Conservation (phyloP, 495 filamentous ascomycete genomes). For the Neurospora sp. region DNA sequence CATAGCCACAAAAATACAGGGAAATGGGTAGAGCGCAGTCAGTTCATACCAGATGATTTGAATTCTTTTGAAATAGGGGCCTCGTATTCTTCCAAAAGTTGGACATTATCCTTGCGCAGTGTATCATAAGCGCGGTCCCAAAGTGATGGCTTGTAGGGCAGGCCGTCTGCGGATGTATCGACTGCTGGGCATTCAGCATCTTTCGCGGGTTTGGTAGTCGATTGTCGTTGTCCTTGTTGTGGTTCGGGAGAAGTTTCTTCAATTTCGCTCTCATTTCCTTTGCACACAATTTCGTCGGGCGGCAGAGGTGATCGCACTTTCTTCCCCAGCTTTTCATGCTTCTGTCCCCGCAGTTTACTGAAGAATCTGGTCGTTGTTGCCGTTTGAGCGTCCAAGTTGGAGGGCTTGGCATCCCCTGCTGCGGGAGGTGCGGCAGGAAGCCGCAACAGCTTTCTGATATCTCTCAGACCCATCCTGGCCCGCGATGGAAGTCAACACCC, state of each 20-base stretch:
- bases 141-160: neutral
- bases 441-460: neutral
- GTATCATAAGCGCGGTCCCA: conserved; percentile 15
- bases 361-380: neutral
- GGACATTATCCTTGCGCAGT: conserved; percentile 1
- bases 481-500: neutral
- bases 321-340: neutral
- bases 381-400: neutral
- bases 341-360: neutral
- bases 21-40: rapidly evolving
- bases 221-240: neutral
- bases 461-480: neutral
- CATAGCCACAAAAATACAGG: neutral
- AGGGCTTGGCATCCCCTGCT: neutral
- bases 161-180: neutral
- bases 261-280: neutral
- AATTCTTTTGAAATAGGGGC: conserved; percentile 7
- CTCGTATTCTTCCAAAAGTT: conserved; percentile 12
- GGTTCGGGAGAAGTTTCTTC: neutral
- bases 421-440: neutral
- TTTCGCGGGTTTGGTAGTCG: neutral
- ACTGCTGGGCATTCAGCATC: neutral
- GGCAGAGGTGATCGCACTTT: neutral
- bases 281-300: neutral
- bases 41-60: neutral